Base-by-base conservation (phyloP, 768 basidiomycete species). In the Hydnomerulius pinastri region DNA sequence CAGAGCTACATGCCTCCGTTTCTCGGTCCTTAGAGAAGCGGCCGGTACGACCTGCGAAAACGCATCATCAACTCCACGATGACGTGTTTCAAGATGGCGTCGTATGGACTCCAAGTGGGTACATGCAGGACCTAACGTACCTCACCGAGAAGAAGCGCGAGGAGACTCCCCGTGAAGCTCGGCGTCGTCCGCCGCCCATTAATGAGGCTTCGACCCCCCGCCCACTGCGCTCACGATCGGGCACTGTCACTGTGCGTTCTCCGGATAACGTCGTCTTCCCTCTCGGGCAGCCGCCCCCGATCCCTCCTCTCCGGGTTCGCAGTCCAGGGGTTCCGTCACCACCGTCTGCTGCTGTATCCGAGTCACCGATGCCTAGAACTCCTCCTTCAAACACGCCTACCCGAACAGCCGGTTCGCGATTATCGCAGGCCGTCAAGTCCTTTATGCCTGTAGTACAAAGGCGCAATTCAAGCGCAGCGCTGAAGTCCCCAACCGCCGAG, bases 41-140 rank as follows among this genome's bases (percentile, higher is more conserved):
- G 30, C 55, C 25, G 1, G 51, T 29, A 18, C 51, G 38, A 30
- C 35, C 20, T 3, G 23, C 68, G 55, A 74, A 65, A 50, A 67
- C 64, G n/a, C 74, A 75, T 40, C 30, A 45, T n/a, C 63, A 71
- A 13, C 65, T 74, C 12, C 72, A 73, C 41, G 24, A 28, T 2
- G 57, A 61, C 23, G 65, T 74, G 5, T 74, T 72, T 30, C 59
- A 58, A 21, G 52, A 60, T 17, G 63, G 59, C 8, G 30, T 57
- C n/a, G 60, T 63, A 10, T 58, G 57, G 53, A 64, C 69, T 11
- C 67, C 70, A 6, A 68, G 64, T 27, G 69, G 67, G 36, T 53
- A 55, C 35, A 29, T 21, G 10, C 54, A 58, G 32, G 62, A 64
- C 21, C 25, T 64, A 12, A 38, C 52, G 6, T 37, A 38, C 18